Evolutionary conservation across 2,329 filamentous ascomycete genomes (phyloP), one percentile per base, ranked within the genome.

Genomic region (Pseudocercospora cruenta): DNA sequence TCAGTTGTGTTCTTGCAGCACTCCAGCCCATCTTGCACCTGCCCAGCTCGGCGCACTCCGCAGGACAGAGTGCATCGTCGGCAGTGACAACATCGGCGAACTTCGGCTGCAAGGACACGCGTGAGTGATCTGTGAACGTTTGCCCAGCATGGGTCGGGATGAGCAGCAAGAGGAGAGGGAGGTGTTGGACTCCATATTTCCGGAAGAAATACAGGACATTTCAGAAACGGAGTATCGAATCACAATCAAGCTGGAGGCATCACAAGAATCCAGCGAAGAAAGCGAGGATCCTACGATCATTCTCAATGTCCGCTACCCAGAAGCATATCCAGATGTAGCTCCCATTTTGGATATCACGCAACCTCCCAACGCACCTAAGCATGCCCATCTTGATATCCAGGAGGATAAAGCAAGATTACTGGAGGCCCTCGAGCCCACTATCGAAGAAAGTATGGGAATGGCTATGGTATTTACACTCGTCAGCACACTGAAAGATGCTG

Each of bases 181-280:
- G 80, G 94, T 99, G 74, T 92, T 99, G 78, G 93, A 96, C 77
- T 97, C 94, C 67, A 99, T 99, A 77, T 99, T 98, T 73, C 93
- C 95, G 1, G 94, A 99, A 67, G 95, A 99, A 82, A 97, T 99
- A 73, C 94, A 78, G 95, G 95, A 97, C 78, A 88, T 97, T 75
- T 95, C 92, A 73, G 93, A 97, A 62, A 92, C 88, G 64, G 91
- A 96, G 78, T 98, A 91, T 82, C 90, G 91, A 77, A 90, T 99
- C 83, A 88, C 89, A 61, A 90, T 98, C 77, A 83, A 86, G n/a
- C 87, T 99, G 64, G 95, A 99, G 71, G 57, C 67, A 16, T 63
- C 63, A 7, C 61, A 69, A 28, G 65, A 69, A 14, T 86, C 88
- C 64, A 87, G 89, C 69, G 87, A 89, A 26, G 77, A 76, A 68